Evolutionary conservation across 2,329 filamentous ascomycete genomes (phyloP).

Genomic region (Penicillium sp.): DNA sequence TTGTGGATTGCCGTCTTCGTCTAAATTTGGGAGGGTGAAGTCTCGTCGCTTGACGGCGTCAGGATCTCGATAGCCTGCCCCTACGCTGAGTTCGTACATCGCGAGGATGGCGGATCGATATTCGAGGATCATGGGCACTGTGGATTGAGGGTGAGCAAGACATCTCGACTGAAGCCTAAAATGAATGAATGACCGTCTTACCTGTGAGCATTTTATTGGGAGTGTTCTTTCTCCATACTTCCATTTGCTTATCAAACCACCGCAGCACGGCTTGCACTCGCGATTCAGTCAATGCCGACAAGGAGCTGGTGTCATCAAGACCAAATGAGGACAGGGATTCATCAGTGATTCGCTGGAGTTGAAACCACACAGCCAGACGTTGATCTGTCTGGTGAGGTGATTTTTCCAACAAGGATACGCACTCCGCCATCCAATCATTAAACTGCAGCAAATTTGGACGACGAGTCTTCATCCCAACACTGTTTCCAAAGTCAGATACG

Average conservation of each 20-base stretch:
- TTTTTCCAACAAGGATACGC: constrained; percentile 29
- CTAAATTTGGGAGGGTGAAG: constrained; percentile 33
- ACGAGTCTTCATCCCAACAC: constrained; percentile 39
- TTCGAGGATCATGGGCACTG: constrained; percentile 33
- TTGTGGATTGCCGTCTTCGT: constrained; percentile 18
- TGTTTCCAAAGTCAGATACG: constrained; percentile 6
- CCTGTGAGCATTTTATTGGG: constrained; percentile 31
- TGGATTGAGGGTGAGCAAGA: background rate
- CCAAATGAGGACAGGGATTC: constrained; percentile 38
- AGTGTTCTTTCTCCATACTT: constrained; percentile 32
- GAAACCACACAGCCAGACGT: constrained; percentile 36
- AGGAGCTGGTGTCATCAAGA: constrained; percentile 36
- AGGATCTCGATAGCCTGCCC: constrained; percentile 38
- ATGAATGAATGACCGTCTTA: constrained; percentile 9
- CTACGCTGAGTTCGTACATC: constrained; percentile 36
- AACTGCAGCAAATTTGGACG: constrained; percentile 36
- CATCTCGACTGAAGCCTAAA: background rate
- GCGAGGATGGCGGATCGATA: constrained; percentile 33
- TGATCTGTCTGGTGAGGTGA: constrained; percentile 33
- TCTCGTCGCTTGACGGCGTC: constrained; percentile 35
- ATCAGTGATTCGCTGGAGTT: constrained; percentile 36
- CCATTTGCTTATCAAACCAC: constrained; percentile 39
- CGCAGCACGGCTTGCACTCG: constrained; percentile 36
- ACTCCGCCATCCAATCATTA: constrained; percentile 40
- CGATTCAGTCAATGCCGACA: constrained; percentile 32